Base-by-base conservation (phyloP, 345 rosid genomes). In the Ceriops decandra region DNA sequence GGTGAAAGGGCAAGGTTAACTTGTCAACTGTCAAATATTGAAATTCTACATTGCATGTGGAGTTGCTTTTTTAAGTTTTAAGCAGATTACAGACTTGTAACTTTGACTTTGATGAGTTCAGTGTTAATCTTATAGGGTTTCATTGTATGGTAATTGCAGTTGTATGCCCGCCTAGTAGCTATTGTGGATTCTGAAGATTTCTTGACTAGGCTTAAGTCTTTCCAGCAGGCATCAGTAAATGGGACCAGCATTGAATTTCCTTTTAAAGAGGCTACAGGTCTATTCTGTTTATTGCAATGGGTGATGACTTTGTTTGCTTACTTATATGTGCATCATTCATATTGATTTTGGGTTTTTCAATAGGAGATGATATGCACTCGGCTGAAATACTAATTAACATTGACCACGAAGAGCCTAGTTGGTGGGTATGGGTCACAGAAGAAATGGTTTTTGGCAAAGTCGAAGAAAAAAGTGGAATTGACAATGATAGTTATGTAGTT, bases 361-460 rank as follows among this genome's bases (percentile, higher is more conserved):
- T 58, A 89, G 96, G 81, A 61, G 87, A 81, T 77, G 97, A 89
- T 83, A 60, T 85, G 71, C 77, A 79, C 58, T 84, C 85, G 21
- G 90, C 85, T 63, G 97, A 87, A 73, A 80, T 90, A 72, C 81
- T 89, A 47, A 77, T 93, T 38, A 89, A 88, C 33, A 80, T 86
- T 22, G 86, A 82, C 73, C 75, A 84, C 17, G 85, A 89, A 68
- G 89, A 91, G 51, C 98, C 97, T 27, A 91, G 98, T 74, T 86
- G 96, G 96, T 93, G 98, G 98, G 95, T 93, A 28, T 89, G 96
- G 87, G 98, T 93, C 49, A 85, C 91, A 2, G 93, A 91, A 70
- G 96, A 93, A 57, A 91, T 89, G 98, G 75, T 84, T 51, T 97
- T 89, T 1, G 84, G 79, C 76, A 86, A 85, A 67, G 85, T 77